Conservation (phyloP, 352 stramenopile species). For the Phytophthora sansomeana region DNA sequence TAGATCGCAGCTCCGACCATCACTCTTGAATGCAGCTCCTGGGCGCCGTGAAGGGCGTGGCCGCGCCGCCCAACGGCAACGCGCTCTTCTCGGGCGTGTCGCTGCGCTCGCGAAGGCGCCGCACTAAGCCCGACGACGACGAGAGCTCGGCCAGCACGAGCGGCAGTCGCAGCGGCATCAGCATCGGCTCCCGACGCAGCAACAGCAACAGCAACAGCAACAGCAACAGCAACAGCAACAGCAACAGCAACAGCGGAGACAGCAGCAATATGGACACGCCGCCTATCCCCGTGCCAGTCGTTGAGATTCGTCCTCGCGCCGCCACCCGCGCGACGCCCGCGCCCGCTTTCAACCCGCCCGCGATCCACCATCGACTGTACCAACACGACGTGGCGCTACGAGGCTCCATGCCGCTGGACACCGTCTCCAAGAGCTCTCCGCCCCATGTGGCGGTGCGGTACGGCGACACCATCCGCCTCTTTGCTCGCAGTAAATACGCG, state of each 20-base stretch:
- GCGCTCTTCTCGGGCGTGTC: conserved; percentile 47
- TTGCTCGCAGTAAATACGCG: conserved; percentile 68
- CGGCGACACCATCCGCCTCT: conserved; percentile 74
- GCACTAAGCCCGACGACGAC: conserved; percentile 19
- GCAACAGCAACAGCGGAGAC: conserved; percentile 31
- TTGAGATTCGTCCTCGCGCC: conserved; percentile 17
- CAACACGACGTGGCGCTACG: conserved; percentile 33
- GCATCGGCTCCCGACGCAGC: conserved; percentile 27
- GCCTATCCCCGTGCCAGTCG: neutral
- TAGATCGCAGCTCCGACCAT: conserved; percentile 8
- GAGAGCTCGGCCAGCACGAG: neutral
- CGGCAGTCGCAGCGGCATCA: conserved; percentile 10
- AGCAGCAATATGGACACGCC: conserved; percentile 28
- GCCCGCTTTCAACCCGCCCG: neutral
- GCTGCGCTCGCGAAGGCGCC: conserved; percentile 28
- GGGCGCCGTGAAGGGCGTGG: conserved; percentile 43
- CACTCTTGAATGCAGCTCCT: conserved; percentile 38
- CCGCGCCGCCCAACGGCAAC: conserved; percentile 31
- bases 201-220: conserved; percentile 33
- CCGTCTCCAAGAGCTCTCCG: conserved; percentile 53
- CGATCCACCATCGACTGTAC: conserved; percentile 4
- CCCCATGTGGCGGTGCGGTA: conserved; percentile 76
- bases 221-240: no score
- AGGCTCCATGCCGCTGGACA: conserved; percentile 43
- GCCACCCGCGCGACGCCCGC: conserved; percentile 12